A percentile compares a stretch with the other conserved stretches of the same genome.
phyloP scores from a whole-genome alignment of 257 asterid genomes.

The Nicotiana undulata region DNA sequence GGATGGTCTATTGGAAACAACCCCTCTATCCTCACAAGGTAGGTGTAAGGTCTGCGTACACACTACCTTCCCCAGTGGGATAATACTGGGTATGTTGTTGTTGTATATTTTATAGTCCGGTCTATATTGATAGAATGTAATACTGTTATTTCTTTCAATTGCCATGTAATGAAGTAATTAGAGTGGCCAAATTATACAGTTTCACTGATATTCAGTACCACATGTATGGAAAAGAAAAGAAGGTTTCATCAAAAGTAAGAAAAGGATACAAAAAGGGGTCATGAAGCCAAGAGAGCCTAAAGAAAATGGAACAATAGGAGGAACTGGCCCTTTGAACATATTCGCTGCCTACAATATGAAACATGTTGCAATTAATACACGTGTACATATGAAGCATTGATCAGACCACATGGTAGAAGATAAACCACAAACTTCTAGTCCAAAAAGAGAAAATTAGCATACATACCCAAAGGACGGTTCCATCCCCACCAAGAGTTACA shows the following conservation, averaged over 20 bases:
- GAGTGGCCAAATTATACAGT: not conserved
- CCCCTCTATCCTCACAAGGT: no score
- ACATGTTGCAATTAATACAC: not conserved
- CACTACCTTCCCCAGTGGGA: no score
- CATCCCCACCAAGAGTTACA: conserved; percentile 96
- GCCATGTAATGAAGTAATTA: not conserved
- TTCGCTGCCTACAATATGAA: conserved; percentile 82
- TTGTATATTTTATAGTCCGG: not conserved
- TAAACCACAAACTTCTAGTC: not conserved
- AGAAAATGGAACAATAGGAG: conserved; percentile 94
- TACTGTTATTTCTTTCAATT: not conserved
- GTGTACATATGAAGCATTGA: not conserved
- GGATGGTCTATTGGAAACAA: no score
- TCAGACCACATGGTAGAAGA: not conserved
- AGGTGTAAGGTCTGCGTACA: no score
- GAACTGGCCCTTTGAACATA: conserved; percentile 98
- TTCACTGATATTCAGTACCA: not conserved
- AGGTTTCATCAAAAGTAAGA: not conserved
- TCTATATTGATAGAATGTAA: not conserved
- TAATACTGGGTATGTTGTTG: no score
- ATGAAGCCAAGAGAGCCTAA: conserved; percentile 97
- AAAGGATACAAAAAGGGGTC: conserved; percentile 96
- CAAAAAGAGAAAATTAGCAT: not conserved
- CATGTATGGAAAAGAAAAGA: not conserved
- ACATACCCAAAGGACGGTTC: conserved; percentile 98